Conservation (phyloP, 441 rosid species). For the Jatropha multifida region DNA sequence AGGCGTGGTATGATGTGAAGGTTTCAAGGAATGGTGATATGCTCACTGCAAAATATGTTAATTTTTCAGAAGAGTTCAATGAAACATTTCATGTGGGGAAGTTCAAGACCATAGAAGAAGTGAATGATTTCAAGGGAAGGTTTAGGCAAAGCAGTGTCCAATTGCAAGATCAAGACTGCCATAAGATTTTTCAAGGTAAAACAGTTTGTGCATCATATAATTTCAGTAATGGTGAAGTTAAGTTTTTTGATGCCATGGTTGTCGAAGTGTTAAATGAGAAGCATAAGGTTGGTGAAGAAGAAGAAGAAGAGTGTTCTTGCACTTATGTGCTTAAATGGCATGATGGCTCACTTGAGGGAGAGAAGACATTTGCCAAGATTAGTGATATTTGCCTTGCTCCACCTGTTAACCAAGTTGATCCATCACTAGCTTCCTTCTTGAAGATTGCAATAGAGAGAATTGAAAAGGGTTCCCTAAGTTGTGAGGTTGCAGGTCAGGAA, state of each 20-base stretch:
- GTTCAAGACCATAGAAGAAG: neutral
- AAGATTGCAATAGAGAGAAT: slow-evolving; percentile 1
- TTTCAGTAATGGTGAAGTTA: neutral
- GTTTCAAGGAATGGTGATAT: neutral
- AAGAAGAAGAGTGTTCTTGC: slow-evolving; percentile 1
- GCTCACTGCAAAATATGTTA: neutral
- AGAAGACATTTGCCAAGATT: slow-evolving; percentile 2
- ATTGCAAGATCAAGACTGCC: slow-evolving; percentile 11
- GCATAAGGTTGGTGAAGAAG: neutral
- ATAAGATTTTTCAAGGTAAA: neutral
- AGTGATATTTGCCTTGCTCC: neutral
- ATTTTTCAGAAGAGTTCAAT: neutral
- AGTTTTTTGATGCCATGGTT: slow-evolving; percentile 11
- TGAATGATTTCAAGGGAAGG: neutral
- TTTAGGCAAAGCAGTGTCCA: slow-evolving; percentile 11
- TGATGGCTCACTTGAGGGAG: neutral
- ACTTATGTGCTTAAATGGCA: neutral
- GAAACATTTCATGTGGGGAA: neutral
- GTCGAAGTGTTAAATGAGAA: slow-evolving; percentile 9
- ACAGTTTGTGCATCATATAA: neutral
- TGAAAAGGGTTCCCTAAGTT: neutral
- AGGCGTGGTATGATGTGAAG: slow-evolving; percentile 13
- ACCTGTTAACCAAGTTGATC: neutral
- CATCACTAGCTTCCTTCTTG: neutral
- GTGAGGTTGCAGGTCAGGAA: neutral